Evolutionary conservation across 306 rosid species (phyloP).

Genomic region (Myrica gale): DNA sequence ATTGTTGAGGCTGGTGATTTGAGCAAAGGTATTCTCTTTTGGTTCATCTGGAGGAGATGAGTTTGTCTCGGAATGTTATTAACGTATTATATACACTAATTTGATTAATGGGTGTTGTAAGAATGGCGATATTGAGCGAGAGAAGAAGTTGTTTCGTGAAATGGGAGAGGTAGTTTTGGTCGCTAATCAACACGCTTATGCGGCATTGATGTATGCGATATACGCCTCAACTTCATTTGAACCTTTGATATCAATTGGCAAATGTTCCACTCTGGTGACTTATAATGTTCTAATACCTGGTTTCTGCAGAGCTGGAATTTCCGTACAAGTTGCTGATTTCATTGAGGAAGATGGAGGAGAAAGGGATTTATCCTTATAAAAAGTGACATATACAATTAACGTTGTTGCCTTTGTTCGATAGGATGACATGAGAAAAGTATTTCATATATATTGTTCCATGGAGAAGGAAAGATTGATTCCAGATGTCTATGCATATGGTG

Average conservation of each 20-base stretch:
- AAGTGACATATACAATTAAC: constrained; percentile 66
- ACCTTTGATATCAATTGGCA: constrained; percentile 55
- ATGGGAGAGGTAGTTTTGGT: constrained; percentile 56
- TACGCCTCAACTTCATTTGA: constrained; percentile 54
- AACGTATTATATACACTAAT: constrained; percentile 60
- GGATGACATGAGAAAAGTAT: constrained; percentile 54
- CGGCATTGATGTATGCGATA: constrained; percentile 62
- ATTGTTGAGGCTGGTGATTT: constrained; percentile 63
- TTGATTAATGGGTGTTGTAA: constrained; percentile 78
- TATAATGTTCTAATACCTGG: constrained; percentile 66
- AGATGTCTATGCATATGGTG: constrained; percentile 60
- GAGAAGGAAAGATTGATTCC: constrained; percentile 61
- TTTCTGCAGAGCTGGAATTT: constrained; percentile 45
- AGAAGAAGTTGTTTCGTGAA: constrained; percentile 55
- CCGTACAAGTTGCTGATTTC: constrained; percentile 42
- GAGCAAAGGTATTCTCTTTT: constrained; percentile 54
- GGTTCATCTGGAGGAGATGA: constrained; percentile 41
- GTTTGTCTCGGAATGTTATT: constrained; percentile 55
- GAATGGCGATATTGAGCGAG: constrained; percentile 55
- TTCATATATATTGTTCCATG: constrained; percentile 51
- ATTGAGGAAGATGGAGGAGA: constrained; percentile 68
- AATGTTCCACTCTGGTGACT: constrained; percentile 59
- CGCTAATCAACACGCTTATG: constrained; percentile 60
- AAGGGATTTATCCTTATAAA: constrained; percentile 55
- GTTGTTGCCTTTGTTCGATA: constrained; percentile 47